Evolutionary conservation across 768 basidiomycete genomes (phyloP), one percentile per base, ranked within the genome.

Genomic region (Boletus eberwhitei): DNA sequence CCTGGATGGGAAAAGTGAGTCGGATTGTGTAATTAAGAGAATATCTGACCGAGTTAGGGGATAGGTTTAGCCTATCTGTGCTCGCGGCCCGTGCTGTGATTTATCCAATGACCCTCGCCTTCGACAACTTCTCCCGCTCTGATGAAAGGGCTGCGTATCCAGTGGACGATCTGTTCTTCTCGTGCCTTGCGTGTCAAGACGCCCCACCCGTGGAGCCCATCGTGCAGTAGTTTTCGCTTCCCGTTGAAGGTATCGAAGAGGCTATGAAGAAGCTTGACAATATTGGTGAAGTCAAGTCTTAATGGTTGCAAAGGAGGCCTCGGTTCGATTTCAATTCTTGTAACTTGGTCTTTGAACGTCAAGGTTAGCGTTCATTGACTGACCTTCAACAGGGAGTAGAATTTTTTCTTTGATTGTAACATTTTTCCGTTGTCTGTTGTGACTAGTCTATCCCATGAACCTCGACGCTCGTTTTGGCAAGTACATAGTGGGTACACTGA

Each of bases 221-320:
- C n/a, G 59, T 68, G 22, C 62, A 71, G 37, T 58, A 58, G 45
- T 70, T 69, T 55, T 62, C 63, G 14, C 45, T 71, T 35, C 65
- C 59, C 1, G 59, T 57, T 47, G 58, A 52, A 5, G 71, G 69
- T 2, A 61, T 68, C 5, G 53, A 59, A n/a, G 59, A 61, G 14
- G 31, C 31, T 16, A 43, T 32, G 44, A 31, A 19, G 31, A 45
- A 21, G 13, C 31, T 32, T 19, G 44, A 32, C n/a, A 44, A 12
- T 12, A n/a, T n/a, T n/a, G 29, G n/a, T 44, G 43, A 61, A 31
- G 47, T 70, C 45, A 59, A 63, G 35, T 70, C n/a, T n/a, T n/a
- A n/a, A n/a, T n/a, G n/a, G n/a, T n/a, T n/a, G n/a, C n/a, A n/a
- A n/a, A n/a, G n/a, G n/a, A n/a, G n/a, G n/a, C 32, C 21, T 47